phyloP scores from a whole-genome alignment of 352 stramenopile genomes.

The Globisporangium acanthophoron region DNA sequence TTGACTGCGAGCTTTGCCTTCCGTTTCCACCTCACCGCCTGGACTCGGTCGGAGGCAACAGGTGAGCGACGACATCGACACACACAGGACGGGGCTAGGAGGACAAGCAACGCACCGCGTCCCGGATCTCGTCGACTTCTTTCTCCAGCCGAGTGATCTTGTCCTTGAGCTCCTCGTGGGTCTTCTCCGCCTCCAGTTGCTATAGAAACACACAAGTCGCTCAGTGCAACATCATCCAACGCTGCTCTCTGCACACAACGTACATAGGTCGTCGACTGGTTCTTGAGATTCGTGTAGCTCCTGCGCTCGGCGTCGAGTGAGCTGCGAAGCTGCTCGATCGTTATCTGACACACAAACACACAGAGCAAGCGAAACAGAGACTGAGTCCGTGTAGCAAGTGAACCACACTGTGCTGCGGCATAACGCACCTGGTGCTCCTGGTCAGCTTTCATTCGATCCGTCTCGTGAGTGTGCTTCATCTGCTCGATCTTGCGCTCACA shows the following conservation, averaged over 20 bases:
- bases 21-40: constrained; percentile 57
- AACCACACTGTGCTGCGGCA: neutral
- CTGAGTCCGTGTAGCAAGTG: neutral
- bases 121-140: constrained; percentile 50
- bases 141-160: constrained; percentile 57
- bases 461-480: constrained; percentile 39
- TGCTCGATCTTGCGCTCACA: constrained; percentile 53
- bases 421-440: constrained; percentile 44
- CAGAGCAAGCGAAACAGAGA: neutral
- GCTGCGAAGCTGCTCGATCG: constrained; percentile 30
- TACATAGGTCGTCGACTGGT: constrained; percentile 33
- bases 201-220: constrained; percentile 18
- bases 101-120: constrained; percentile 25
- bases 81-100: neutral
- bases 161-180: constrained; percentile 51
- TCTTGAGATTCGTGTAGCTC: constrained; percentile 28
- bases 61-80: neutral
- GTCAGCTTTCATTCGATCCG: constrained; percentile 42
- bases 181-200: constrained; percentile 33
- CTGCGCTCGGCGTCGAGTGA: constrained; percentile 33
- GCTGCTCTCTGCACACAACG: neutral
- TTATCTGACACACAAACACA: constrained; percentile 17
- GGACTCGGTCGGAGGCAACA: neutral
- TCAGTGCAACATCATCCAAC: constrained; percentile 11
- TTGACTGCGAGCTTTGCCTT: constrained; percentile 59